Evolutionary conservation across 495 filamentous ascomycete species (phyloP).

Genomic region (Tricharina praecox): DNA sequence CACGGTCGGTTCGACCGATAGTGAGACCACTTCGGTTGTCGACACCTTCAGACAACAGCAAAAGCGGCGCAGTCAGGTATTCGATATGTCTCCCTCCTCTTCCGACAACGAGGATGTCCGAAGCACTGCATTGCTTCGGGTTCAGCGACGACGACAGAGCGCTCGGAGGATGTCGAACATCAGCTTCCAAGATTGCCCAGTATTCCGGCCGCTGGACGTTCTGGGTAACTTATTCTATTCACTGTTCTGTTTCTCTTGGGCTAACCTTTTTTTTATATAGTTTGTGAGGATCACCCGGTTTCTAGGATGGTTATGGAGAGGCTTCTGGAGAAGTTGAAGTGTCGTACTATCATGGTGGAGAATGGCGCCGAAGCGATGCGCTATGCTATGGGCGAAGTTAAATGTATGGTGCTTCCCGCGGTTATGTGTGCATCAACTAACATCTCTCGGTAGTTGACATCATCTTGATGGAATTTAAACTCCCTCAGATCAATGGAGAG

Average conservation of each 20-base stretch:
- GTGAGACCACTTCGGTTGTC: constrained; percentile 44
- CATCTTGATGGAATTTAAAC: constrained; percentile 91
- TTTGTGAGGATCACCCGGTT: constrained; percentile 97
- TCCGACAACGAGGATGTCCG: constrained; percentile 93
- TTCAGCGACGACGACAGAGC: constrained; percentile 80
- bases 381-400: constrained; percentile 81
- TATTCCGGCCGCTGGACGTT: constrained; percentile 81
- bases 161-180: constrained; percentile 84
- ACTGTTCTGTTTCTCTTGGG: no score
- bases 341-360: constrained; percentile 78
- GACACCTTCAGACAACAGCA: constrained; percentile 62
- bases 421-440: constrained; percentile 7
- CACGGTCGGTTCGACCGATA: constrained; percentile 88
- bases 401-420: constrained; percentile 28
- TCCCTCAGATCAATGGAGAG: constrained; percentile 83
- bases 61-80: constrained; percentile 83
- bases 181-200: constrained; percentile 59
- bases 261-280: no score
- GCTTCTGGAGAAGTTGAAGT: constrained; percentile 81
- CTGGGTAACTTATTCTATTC: constrained; percentile 34
- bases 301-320: constrained; percentile 94
- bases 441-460: constrained; percentile 53
- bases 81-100: constrained; percentile 92
- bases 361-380: constrained; percentile 82
- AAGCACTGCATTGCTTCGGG: constrained; percentile 77